Evolutionary conservation across 2,329 filamentous ascomycete genomes (phyloP).

Genomic region (Fusarium subtropicale): DNA sequence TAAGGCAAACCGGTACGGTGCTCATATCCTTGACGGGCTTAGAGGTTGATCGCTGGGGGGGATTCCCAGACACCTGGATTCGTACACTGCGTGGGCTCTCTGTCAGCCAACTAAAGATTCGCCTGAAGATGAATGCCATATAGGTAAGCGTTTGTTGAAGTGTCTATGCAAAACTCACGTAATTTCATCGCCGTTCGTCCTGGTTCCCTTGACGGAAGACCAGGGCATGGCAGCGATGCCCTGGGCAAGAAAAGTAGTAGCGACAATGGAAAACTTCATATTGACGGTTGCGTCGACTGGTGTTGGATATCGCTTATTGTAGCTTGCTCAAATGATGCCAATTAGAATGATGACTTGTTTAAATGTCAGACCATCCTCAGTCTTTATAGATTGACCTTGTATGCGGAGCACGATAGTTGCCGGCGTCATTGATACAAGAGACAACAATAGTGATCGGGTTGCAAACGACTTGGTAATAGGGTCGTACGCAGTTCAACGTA

Average conservation of each 20-base stretch:
- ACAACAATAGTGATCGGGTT: neutral
- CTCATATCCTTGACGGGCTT: neutral
- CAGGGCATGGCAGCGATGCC: constrained; percentile 37
- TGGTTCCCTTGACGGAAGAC: neutral
- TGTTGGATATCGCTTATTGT: constrained; percentile 26
- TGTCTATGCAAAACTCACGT: constrained; percentile 7
- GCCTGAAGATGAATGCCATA: too few species aligned
- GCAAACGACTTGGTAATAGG: neutral
- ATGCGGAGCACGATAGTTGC: too few species aligned
- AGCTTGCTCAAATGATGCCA: accelerated
- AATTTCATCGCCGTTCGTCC: constrained; percentile 22
- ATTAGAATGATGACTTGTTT: neutral
- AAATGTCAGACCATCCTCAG: too few species aligned
- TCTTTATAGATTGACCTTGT: neutral
- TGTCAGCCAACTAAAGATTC: neutral
- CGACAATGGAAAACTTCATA: constrained; percentile 25
- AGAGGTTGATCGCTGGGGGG: neutral
- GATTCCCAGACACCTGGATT: constrained; percentile 20
- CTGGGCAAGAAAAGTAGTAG: constrained; percentile 10
- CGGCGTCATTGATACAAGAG: too few species aligned
- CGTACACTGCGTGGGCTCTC: constrained; percentile 2
- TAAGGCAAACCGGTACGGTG: neutral
- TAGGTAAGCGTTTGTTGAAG: neutral
- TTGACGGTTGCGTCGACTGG: neutral
- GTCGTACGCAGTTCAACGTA: neutral